Evolutionary conservation across 2,329 filamentous ascomycete genomes (phyloP), one percentile per base, ranked within the genome.

Genomic region (Cladosporium colombiae): DNA sequence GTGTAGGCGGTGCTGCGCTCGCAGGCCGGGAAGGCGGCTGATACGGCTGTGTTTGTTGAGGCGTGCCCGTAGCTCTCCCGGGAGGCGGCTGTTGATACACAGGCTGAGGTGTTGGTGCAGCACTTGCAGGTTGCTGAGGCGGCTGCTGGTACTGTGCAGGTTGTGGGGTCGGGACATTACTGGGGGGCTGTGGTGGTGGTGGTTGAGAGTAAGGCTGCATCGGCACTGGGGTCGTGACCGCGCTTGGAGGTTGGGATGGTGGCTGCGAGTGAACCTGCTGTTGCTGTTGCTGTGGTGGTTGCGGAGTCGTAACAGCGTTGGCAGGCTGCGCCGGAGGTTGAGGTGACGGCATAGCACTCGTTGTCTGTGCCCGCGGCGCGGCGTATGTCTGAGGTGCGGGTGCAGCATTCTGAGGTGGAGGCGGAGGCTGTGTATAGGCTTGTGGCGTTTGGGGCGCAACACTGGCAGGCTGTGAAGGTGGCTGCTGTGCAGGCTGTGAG

Each of bases 101-200:
- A 21, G 46, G 61, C 25, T 56, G 61, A 29, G 61, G 60, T 13
- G 60, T 44, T 1, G 29, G 60, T 1, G 33, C 60, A 31, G 60
- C 60, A n/a, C 60, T 63, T 27, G 50, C 31, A 40, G 49, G 23
- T 11, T 16, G 60, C 10, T 33, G 16, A 31, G 50, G 25, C 14
- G 61, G 50, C 27, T 63, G 61, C 13, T 64, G 35, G 13, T 58
- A 52, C 29, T 60, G 63, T 52, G 27, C 29, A 21, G 53, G 40
- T 49, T 58, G 53, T 16, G 40, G 56, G 6, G 53, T 59, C 29
- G 11, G 53, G 5, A 23, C 31, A n/a, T 29, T 31, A 21, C 21
- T 62, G 27, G 61, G 21, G 23, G 60, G 60, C 31, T 55, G 60
- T 23, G 60, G 29, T 4, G 59, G 44, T 18, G 52, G 52, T 55